Evolutionary conservation across 345 rosid species (phyloP).

Genomic region (Diplotaxis tenuifolia): DNA sequence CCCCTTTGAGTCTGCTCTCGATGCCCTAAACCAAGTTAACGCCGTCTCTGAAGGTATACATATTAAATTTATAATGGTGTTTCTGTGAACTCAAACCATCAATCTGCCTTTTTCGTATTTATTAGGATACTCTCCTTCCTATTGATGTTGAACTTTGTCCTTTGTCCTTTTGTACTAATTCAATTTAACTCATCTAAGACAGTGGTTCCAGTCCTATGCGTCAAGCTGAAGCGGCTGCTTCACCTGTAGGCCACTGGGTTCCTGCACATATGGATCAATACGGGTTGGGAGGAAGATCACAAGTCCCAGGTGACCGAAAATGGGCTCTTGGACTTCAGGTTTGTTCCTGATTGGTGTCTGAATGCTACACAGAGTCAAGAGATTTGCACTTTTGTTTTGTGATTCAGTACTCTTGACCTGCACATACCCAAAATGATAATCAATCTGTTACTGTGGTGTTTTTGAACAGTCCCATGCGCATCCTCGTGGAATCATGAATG

Average conservation of each 20-base stretch:
- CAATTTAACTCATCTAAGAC: slow-evolving; percentile 46
- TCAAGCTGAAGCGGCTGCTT: slow-evolving; percentile 54
- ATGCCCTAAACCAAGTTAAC: too few species aligned
- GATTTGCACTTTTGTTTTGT: too few species aligned
- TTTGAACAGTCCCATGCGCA: slow-evolving; percentile 70
- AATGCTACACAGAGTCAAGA: too few species aligned
- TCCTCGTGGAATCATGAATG: slow-evolving; percentile 88
- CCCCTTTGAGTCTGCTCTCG: too few species aligned
- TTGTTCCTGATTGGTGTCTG: slow-evolving; percentile 6
- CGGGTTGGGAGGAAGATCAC: slow-evolving; percentile 58
- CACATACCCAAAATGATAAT: not conserved
- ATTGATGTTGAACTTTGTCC: too few species aligned
- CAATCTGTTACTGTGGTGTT: not conserved
- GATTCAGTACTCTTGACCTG: too few species aligned
- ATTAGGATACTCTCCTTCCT: too few species aligned
- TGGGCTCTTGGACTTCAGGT: slow-evolving; percentile 99
- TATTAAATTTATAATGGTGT: too few species aligned
- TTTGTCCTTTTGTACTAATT: not conserved
- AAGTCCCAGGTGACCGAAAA: slow-evolving; percentile 61
- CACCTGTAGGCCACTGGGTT: slow-evolving; percentile 57
- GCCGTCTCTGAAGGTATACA: too few species aligned
- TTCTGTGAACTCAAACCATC: too few species aligned
- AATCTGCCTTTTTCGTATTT: too few species aligned
- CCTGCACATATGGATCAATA: slow-evolving; percentile 70
- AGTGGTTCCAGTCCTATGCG: slow-evolving; percentile 59